Percentiles rank a stretch among this genome's conserved stretches.
phyloP scores from a whole-genome alignment of 164 flowering plant genomes.

The Akebia trifoliata region DNA sequence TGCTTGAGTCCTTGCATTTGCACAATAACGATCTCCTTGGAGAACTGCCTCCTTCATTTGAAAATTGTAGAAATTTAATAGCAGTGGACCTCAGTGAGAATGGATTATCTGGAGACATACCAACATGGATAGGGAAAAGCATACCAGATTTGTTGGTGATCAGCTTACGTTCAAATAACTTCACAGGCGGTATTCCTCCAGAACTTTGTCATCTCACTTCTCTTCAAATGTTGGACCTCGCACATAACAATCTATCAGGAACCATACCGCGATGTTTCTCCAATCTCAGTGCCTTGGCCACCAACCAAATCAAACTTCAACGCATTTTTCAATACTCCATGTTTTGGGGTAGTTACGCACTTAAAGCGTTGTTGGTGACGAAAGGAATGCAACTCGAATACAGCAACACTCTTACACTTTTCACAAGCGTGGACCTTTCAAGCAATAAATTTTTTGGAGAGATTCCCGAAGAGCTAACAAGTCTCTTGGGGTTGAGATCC shows the following conservation, averaged over 20 bases:
- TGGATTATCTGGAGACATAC: constrained; percentile 26
- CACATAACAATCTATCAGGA: constrained; percentile 27
- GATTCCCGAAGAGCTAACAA: constrained; percentile 28
- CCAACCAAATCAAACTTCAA: not conserved
- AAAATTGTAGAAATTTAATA: constrained; percentile 13
- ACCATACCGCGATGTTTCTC: constrained; percentile 26
- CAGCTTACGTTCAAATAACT: constrained; percentile 24
- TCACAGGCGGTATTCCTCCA: constrained; percentile 21
- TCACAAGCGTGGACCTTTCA: constrained; percentile 29
- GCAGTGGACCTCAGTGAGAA: constrained; percentile 32
- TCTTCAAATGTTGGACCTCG: constrained; percentile 33
- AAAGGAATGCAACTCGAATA: constrained; percentile 20
- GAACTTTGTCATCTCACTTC: constrained; percentile 16
- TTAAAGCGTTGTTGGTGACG: not conserved
- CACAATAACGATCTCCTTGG: constrained; percentile 20
- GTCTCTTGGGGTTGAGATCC: constrained; percentile 12
- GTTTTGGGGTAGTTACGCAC: not conserved
- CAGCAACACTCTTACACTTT: not conserved
- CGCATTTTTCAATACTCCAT: not conserved
- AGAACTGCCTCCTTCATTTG: constrained; percentile 18
- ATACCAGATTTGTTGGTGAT: constrained; percentile 4
- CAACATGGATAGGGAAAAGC: constrained; percentile 20
- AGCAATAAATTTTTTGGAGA: constrained; percentile 21
- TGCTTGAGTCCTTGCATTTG: constrained; percentile 10
- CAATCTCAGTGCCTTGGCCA: constrained; percentile 21